Evolutionary conservation across 306 rosid species (phyloP), one percentile per base, ranked within the genome.

Genomic region (Prunus mongolica): DNA sequence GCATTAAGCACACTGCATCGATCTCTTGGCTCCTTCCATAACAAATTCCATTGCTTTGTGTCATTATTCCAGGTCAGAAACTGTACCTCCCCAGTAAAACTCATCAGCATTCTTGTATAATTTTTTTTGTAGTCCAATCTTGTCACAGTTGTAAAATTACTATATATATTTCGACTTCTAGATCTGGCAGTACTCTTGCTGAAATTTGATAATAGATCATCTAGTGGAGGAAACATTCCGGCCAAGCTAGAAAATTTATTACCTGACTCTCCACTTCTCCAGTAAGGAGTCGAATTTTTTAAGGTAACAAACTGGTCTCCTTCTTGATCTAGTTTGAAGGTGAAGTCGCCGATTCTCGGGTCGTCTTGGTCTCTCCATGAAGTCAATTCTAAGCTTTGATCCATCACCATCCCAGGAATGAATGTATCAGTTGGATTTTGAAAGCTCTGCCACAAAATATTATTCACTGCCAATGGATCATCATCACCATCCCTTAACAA

Each of bases 401-500:
- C 61, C 88, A 87, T 86, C 27, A 74, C 13, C 91, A 89, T 89
- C 25, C 75, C 76, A 0, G 84, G 84, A 28, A 90, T 78, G 76
- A 90, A 87, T 45, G 94, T 90, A 57, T 87, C 77, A 3, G 89
- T 84, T 18, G 89, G 88, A 12, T 67, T 2, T 8, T 55, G 27
- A 65, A 89, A 89, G 45, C 91, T 89, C 58, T 87, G 81, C 94
- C 94, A 89, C 5, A 74, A 0, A 52, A 1, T 30, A 15, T 18
- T 45, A 45, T 57, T 50, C 7, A 0, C 38, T 25, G 12, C 45
- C 41, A 6, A 18, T n/a, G 22, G 6, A 58, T 27, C 38, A 10
- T 11, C 7, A 14, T 28, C 30, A 28, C 6, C 9, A 4, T 68
- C 73, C 1, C 1, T 20, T 22, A 87, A 47, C 13, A 87, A 52